Conservation (phyloP, 1,139 yeast species). For the Kurtzmaniella quercitrusa region DNA sequence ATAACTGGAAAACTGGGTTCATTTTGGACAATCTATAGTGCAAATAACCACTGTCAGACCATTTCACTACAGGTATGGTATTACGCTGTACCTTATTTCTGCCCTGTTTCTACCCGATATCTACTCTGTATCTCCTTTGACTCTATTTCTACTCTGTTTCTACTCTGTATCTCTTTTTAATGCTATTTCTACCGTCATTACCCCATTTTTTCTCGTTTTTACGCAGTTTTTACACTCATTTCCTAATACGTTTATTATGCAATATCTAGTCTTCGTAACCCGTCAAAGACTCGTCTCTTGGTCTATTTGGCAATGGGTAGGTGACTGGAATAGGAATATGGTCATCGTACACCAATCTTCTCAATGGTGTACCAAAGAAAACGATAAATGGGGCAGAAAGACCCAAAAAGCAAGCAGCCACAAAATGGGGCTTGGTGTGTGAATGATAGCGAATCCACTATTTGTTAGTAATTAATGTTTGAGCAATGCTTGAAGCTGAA, state of each 20-base stretch:
- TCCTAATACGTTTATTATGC: conserved; percentile 1
- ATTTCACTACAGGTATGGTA: too few species aligned
- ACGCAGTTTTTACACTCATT: background rate
- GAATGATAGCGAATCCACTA: conserved; percentile 80
- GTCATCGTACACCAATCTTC: conserved; percentile 67
- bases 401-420: conserved; percentile 66
- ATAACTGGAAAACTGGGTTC: too few species aligned
- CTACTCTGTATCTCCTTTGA: too few species aligned
- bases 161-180: too few species aligned
- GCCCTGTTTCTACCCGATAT: too few species aligned
- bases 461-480: background rate
- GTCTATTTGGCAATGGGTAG: conserved; percentile 64
- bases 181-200: too few species aligned
- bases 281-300: conserved; percentile 44
- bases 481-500: background rate
- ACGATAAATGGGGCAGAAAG: conserved; percentile 62
- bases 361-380: conserved; percentile 59
- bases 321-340: conserved; percentile 64
- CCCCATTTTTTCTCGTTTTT: too few species aligned
- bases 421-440: conserved; percentile 74
- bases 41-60: too few species aligned
- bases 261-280: conserved; percentile 54
- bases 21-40: too few species aligned
- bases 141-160: too few species aligned
- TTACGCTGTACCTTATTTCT: too few species aligned